A percentile compares a stretch with the other conserved stretches of the same genome.
phyloP scores from a whole-genome alignment of 768 basidiomycete species.

The Lactarius sp. region DNA sequence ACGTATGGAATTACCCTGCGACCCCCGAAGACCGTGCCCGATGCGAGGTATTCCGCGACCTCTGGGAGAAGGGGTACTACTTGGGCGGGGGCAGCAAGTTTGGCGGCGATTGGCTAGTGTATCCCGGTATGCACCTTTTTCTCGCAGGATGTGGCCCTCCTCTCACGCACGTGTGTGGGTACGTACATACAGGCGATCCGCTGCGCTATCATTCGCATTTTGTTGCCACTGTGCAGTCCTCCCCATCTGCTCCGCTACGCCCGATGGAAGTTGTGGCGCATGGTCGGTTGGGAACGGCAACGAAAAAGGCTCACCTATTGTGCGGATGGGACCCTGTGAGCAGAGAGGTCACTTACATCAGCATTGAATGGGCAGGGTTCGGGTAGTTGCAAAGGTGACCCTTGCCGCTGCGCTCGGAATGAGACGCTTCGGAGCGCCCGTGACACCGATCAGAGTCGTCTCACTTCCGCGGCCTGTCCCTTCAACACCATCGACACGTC shows the following conservation, averaged over 20 bases:
- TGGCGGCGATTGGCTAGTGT: slow-evolving; percentile 93
- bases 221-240: slow-evolving; percentile 73
- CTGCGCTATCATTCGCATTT: slow-evolving; percentile 97
- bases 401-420: too few species aligned
- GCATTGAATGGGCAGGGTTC: slow-evolving; percentile 90
- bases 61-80: slow-evolving; percentile 82
- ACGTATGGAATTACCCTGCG: slow-evolving; percentile 73
- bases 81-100: slow-evolving; percentile 91
- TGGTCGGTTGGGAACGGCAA: slow-evolving; percentile 91
- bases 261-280: slow-evolving; percentile 97
- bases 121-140: slow-evolving; percentile 64
- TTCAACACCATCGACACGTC: too few species aligned
- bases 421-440: too few species aligned
- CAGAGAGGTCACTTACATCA: slow-evolving; percentile 63
- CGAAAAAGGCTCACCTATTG: slow-evolving; percentile 91
- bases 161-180: too few species aligned
- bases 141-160: background rate
- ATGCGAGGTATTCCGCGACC: slow-evolving; percentile 71
- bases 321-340: slow-evolving; percentile 81
- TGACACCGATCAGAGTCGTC: too few species aligned
- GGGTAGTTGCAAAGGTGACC: slow-evolving; percentile 41
- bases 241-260: slow-evolving; percentile 51
- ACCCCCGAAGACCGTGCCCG: slow-evolving; percentile 63
- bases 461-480: too few species aligned
- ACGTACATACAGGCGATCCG: slow-evolving; percentile 64